These are phyloP conservation scores for Diaporthe aspalathi DNA, from an alignment of 2,329 filamentous ascomycete genomes.

Conservation along the genomic window DNA sequence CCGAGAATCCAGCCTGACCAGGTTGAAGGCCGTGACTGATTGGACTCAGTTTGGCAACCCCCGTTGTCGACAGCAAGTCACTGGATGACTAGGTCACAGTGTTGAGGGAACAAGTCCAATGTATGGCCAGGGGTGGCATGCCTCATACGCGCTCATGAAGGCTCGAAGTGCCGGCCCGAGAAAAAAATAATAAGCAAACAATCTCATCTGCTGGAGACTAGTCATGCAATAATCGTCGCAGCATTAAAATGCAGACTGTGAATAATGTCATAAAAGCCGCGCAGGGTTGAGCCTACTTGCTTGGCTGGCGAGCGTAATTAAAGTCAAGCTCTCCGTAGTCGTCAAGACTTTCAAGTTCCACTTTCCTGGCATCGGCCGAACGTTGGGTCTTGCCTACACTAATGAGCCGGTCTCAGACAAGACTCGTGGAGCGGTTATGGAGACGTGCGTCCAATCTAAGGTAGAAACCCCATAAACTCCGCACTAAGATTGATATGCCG, in stretches of 20 bases:
- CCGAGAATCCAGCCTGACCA: not conserved
- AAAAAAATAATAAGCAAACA: slow-evolving; percentile 4
- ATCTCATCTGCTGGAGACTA: slow-evolving; percentile 7
- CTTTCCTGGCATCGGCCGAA: slow-evolving; percentile 28
- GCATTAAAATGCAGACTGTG: not conserved
- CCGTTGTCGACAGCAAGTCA: not conserved
- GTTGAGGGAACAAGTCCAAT: not conserved
- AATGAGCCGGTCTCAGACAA: slow-evolving; percentile 32
- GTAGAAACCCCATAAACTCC: slow-evolving; percentile 3
- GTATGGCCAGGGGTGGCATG: slow-evolving; percentile 15
- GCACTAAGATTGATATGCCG: slow-evolving; percentile 14
- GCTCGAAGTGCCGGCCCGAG: not conserved
- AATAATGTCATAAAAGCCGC: slow-evolving; percentile 1
- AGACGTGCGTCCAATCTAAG: slow-evolving; percentile 17
- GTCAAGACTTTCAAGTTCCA: slow-evolving; percentile 28
- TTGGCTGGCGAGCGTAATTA: not conserved
- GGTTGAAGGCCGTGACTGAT: not conserved
- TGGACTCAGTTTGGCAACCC: not conserved
- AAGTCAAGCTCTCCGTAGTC: slow-evolving; percentile 12
- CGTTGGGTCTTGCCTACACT: slow-evolving; percentile 24
- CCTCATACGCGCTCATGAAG: slow-evolving; percentile 22
- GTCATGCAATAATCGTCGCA: slow-evolving; percentile 3
- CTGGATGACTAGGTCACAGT: not conserved
- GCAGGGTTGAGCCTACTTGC: not conserved
- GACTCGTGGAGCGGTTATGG: slow-evolving; percentile 14